A percentile compares a stretch with the other conserved stretches of the same genome.
Conservation (phyloP, 345 rosid species). For the Citrus inodora region DNA sequence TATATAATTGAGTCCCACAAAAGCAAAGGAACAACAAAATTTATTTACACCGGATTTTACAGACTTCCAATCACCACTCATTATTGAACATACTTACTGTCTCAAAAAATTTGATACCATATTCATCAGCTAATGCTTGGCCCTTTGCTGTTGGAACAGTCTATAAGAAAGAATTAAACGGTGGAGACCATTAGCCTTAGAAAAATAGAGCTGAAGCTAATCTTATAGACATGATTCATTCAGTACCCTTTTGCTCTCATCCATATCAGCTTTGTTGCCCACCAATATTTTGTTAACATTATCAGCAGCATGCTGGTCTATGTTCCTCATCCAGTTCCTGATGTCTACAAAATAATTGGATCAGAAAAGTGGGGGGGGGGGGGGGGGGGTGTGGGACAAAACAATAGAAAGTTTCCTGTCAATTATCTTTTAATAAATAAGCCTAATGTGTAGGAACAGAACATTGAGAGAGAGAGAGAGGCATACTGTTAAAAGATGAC, state of each 20-base stretch:
- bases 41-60: not conserved
- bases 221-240: not conserved
- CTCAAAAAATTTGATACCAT: slow-evolving; percentile 59
- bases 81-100: slow-evolving; percentile 33
- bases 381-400: not conserved
- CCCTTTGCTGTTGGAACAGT: slow-evolving; percentile 54
- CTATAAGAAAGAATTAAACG: slow-evolving; percentile 19
- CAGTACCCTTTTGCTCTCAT: slow-evolving; percentile 67
- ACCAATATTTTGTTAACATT: slow-evolving; percentile 60
- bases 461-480: not conserved
- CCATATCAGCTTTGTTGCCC: slow-evolving; percentile 72
- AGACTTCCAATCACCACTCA: not conserved
- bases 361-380: not conserved
- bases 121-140: slow-evolving; percentile 58
- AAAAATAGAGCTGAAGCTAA: not conserved
- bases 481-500: slow-evolving; percentile 83
- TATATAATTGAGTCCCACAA: not conserved
- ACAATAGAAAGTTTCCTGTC: not conserved
- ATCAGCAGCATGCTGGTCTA: slow-evolving; percentile 65
- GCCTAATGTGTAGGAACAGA: not conserved
- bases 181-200: not conserved
- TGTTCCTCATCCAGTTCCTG: slow-evolving; percentile 69
- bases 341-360: slow-evolving; percentile 32
- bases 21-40: not conserved
- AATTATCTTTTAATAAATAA: not conserved